phyloP scores from a whole-genome alignment of 345 rosid species.

The Camelina neglecta region DNA sequence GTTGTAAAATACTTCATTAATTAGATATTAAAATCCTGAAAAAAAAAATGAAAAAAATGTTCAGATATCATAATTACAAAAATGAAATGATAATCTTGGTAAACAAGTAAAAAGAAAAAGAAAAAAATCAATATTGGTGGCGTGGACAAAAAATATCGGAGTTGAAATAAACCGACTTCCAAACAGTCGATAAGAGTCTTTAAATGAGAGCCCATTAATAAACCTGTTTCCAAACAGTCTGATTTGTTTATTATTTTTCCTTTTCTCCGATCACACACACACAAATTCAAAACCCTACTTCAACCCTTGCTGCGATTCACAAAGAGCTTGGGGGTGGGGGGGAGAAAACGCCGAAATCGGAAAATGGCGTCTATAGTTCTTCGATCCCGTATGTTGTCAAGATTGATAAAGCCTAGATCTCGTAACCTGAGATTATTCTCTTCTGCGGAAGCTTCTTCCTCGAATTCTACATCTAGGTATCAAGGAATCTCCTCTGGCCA shows the following conservation, averaged over 20 bases:
- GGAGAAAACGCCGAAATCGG: conserved; percentile 32
- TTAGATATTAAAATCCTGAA: not conserved
- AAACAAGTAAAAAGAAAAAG: not conserved
- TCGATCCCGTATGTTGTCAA: conserved; percentile 59
- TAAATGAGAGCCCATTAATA: not conserved
- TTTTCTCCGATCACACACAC: conserved; percentile 32
- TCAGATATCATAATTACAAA: not conserved
- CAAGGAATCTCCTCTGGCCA: conserved; percentile 52
- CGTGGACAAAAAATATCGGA: conserved; percentile 20
- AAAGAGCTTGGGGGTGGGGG: not conserved
- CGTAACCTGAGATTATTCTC: conserved; percentile 43
- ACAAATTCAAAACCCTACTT: conserved; percentile 40
- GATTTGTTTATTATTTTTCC: not conserved
- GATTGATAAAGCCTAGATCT: conserved; percentile 30
- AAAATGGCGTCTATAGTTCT: conserved; percentile 58
- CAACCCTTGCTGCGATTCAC: conserved; percentile 33
- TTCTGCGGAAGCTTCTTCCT: conserved; percentile 51
- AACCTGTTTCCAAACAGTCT: conserved; percentile 37
- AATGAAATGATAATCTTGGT: not conserved
- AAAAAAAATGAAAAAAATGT: not conserved
- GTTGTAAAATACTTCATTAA: not conserved
- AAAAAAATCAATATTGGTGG: not conserved
- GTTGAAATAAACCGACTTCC: conserved; percentile 35
- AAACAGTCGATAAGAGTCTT: conserved; percentile 23
- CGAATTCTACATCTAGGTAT: conserved; percentile 48